phyloP scores from a whole-genome alignment of 345 rosid species.

The Moringa oleifera region DNA sequence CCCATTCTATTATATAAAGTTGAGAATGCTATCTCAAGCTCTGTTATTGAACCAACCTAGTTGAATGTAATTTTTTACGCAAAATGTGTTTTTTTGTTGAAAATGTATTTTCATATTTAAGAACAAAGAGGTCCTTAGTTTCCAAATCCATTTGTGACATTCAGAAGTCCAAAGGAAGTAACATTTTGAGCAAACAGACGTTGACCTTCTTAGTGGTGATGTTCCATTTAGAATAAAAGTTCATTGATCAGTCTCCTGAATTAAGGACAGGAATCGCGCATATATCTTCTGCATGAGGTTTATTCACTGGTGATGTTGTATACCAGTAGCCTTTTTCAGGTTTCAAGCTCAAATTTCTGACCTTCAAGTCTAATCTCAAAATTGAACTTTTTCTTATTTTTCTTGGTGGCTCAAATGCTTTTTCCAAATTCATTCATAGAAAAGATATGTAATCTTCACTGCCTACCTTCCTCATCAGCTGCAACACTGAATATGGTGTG shows the following conservation, averaged over 20 bases:
- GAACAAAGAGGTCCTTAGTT: not conserved
- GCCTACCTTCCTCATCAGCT: too few species aligned
- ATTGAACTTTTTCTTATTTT: too few species aligned
- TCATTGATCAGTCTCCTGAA: not conserved
- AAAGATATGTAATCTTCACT: too few species aligned
- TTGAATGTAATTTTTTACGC: not conserved
- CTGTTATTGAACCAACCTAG: not conserved
- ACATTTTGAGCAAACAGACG: not conserved
- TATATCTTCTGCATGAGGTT: too few species aligned
- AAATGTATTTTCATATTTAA: not conserved
- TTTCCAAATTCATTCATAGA: too few species aligned
- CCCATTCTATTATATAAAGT: too few species aligned
- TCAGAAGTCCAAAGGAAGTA: not conserved
- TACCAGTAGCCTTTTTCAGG: not conserved
- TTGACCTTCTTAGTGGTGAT: not conserved
- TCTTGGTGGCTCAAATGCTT: not conserved
- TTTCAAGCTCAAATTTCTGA: not conserved
- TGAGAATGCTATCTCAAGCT: not conserved
- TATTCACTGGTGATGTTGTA: not conserved
- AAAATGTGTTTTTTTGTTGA: too few species aligned
- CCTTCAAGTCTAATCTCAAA: not conserved
- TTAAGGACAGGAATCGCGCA: not conserved
- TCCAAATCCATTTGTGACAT: not conserved
- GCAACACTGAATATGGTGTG: too few species aligned
- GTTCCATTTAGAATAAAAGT: not conserved